A percentile compares a stretch with the other conserved stretches of the same genome.
These are phyloP conservation scores for Pichia sp. DNA, from an alignment of 1,139 yeast species.

Conservation along the genomic window DNA sequence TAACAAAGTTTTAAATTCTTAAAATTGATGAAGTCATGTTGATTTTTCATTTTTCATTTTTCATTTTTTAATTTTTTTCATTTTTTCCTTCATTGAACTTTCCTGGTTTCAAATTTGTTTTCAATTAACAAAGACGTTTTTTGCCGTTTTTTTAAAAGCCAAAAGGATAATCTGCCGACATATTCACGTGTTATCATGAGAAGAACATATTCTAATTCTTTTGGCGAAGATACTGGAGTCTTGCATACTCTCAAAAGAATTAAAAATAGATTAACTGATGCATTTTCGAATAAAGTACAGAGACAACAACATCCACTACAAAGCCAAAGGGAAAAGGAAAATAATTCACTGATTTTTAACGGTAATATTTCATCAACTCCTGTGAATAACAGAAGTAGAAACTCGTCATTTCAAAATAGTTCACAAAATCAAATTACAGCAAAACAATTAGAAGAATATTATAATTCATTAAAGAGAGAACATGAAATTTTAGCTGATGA, in stretches of 20 bases:
- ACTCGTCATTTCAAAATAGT: slow-evolving; percentile 2
- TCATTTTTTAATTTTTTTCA: not conserved
- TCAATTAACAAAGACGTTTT: not conserved
- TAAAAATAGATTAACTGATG: not conserved
- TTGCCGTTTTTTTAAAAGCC: not conserved
- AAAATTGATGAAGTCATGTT: not conserved
- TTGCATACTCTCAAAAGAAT: not conserved
- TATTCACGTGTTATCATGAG: not conserved
- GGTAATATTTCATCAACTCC: not conserved
- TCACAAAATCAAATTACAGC: slow-evolving; percentile 19
- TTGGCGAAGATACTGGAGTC: not conserved
- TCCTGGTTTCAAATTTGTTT: not conserved
- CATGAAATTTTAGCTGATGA: slow-evolving; percentile 17
- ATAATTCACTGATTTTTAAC: not conserved
- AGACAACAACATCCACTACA: not conserved
- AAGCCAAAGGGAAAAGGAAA: not conserved
- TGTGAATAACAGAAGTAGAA: not conserved
- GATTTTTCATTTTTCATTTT: not conserved
- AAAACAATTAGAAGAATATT: slow-evolving; percentile 23
- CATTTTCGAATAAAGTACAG: not conserved
- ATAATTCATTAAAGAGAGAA: slow-evolving; percentile 22
- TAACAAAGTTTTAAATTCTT: no score
- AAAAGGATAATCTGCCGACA: not conserved
- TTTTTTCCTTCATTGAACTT: not conserved
- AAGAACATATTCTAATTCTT: not conserved